These are phyloP conservation scores for Fraxinus greggii DNA, from an alignment of 305 asterid species.

Conservation along the genomic window DNA sequence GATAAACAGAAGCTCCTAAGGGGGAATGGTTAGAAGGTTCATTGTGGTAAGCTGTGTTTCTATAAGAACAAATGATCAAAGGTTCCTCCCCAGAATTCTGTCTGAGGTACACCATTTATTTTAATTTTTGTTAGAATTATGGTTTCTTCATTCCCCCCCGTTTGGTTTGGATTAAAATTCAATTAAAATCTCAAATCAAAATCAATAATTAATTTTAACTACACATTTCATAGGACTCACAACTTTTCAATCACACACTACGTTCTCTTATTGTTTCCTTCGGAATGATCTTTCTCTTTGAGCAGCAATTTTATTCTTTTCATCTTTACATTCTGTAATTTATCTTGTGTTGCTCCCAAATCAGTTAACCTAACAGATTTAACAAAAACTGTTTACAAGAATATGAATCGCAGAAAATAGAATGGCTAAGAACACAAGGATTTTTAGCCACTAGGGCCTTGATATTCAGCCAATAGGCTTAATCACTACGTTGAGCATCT, in stretches of 20 bases:
- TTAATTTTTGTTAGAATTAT: no score
- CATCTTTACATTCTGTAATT: background rate
- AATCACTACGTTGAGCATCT: no score
- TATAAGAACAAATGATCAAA: slow-evolving; percentile 27
- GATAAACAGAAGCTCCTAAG: slow-evolving; percentile 18
- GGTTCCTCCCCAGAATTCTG: slow-evolving; percentile 45
- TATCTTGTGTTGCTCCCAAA: no score
- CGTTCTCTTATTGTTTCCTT: background rate
- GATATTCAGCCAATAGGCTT: background rate
- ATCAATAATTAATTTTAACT: no score
- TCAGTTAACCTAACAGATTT: no score
- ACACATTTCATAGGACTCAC: no score
- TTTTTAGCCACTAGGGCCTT: background rate
- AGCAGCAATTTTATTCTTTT: background rate
- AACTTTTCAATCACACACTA: no score
- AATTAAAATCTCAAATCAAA: no score
- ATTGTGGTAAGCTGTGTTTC: slow-evolving; percentile 41
- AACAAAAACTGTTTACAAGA: no score
- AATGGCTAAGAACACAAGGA: background rate
- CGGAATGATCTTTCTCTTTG: background rate
- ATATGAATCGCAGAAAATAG: no score
- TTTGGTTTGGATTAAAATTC: no score
- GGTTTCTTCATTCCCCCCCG: background rate
- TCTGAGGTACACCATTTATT: slow-evolving; percentile 31
- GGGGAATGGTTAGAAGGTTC: slow-evolving; percentile 24